These are phyloP conservation scores for Lotmaria passim DNA, from an alignment of 208 protist genomes.

Conservation along the genomic window DNA sequence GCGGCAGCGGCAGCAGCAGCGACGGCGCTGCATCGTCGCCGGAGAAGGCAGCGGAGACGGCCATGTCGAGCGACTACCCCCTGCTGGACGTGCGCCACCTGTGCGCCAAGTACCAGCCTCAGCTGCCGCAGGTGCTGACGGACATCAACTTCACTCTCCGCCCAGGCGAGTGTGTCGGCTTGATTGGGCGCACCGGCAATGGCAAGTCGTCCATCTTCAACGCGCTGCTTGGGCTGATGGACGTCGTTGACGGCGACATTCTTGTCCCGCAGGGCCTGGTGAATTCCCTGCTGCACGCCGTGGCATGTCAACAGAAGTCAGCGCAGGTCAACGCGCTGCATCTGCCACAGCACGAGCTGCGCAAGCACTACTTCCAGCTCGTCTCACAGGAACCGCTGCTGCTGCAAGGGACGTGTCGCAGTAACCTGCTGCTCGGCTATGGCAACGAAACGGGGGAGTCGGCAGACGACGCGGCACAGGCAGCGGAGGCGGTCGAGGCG, in stretches of 20 bases:
- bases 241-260: conserved; percentile 83
- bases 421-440: conserved; percentile 90
- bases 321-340: conserved; percentile 24
- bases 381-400: conserved; percentile 98
- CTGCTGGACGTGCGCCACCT: conserved; percentile 71
- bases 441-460: conserved; percentile 17
- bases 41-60: not conserved
- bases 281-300: conserved; percentile 28
- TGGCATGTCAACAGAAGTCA: conserved; percentile 11
- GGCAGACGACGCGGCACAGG: not conserved
- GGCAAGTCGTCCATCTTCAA: conserved; percentile 89
- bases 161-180: conserved; percentile 59
- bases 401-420: conserved; percentile 94
- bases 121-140: conserved; percentile 69
- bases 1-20: conserved; percentile 7
- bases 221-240: conserved; percentile 80
- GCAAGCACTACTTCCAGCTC: conserved; percentile 91
- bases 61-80: conserved; percentile 12
- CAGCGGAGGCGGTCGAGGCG: conserved; percentile 30
- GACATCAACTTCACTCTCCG: conserved; percentile 63
- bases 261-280: conserved; percentile 27
- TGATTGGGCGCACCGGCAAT: conserved; percentile 84
- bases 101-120: conserved; percentile 65
- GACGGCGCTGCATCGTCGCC: not conserved
- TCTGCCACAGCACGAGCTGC: conserved; percentile 52